A percentile compares a stretch with the other conserved stretches of the same genome.
phyloP scores from a whole-genome alignment of 208 protist species.

The Trypanosoma scelopori region DNA sequence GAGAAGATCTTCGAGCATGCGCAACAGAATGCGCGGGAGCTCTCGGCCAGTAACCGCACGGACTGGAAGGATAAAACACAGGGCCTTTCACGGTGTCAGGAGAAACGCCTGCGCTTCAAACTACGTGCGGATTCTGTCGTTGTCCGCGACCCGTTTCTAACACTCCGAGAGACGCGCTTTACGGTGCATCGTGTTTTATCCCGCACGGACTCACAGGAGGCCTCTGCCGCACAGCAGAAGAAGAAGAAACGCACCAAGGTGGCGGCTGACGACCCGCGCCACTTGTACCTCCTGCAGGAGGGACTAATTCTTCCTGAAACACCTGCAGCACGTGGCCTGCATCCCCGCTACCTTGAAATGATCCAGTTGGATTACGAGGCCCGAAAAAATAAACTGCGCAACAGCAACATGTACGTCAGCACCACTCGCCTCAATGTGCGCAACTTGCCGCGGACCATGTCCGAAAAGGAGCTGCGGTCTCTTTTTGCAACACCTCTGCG shows the following conservation, averaged over 20 bases:
- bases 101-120: slow-evolving; percentile 78
- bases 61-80: slow-evolving; percentile 71
- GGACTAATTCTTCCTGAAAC: slow-evolving; percentile 80
- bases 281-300: slow-evolving; percentile 88
- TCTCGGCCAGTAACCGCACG: slow-evolving; percentile 60
- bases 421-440: slow-evolving; percentile 88
- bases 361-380: slow-evolving; percentile 83
- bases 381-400: slow-evolving; percentile 80
- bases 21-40: slow-evolving; percentile 86
- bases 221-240: slow-evolving; percentile 69
- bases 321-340: slow-evolving; percentile 75
- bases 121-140: slow-evolving; percentile 64
- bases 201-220: slow-evolving; percentile 80
- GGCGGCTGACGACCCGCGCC: slow-evolving; percentile 85
- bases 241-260: slow-evolving; percentile 91
- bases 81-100: slow-evolving; percentile 78
- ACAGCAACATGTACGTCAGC: slow-evolving; percentile 93
- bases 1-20: slow-evolving; percentile 77
- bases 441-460: slow-evolving; percentile 88
- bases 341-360: slow-evolving; percentile 81
- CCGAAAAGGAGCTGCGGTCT: slow-evolving; percentile 84
- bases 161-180: slow-evolving; percentile 79
- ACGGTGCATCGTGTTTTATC: slow-evolving; percentile 84
- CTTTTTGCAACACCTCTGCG: slow-evolving; percentile 76
- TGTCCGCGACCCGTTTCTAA: slow-evolving; percentile 80